Conservation (phyloP, 2,329 filamentous ascomycete species). For the Reticulascus tulasneorum region DNA sequence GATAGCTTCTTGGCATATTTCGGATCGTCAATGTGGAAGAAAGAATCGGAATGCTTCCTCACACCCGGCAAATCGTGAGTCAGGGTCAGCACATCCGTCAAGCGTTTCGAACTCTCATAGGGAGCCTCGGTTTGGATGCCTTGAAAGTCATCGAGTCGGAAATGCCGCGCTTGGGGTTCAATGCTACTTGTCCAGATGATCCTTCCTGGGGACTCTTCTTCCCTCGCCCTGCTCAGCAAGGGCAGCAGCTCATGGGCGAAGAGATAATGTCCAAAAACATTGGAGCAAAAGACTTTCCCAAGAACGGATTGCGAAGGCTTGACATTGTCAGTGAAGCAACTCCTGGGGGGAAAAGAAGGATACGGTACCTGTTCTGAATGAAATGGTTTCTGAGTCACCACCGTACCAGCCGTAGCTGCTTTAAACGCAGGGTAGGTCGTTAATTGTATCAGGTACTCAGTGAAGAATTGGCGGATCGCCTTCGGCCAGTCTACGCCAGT, state of each 20-base stretch:
- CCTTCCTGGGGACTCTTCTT: slow-evolving; percentile 49
- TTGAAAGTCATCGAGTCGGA: slow-evolving; percentile 72
- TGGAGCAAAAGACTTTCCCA: slow-evolving; percentile 83
- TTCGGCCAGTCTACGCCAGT: slow-evolving; percentile 66
- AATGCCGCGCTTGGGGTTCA: slow-evolving; percentile 54
- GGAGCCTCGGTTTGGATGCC: slow-evolving; percentile 57
- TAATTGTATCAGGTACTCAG: slow-evolving; percentile 58
- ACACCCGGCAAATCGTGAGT: slow-evolving; percentile 66
- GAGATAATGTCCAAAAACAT: slow-evolving; percentile 93
- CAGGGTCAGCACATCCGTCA: slow-evolving; percentile 80
- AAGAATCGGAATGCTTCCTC: slow-evolving; percentile 51
- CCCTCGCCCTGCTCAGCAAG: slow-evolving; percentile 54
- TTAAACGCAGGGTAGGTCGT: slow-evolving; percentile 80
- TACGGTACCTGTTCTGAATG: slow-evolving; percentile 13
- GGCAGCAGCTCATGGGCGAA: slow-evolving; percentile 77
- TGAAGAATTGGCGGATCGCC: slow-evolving; percentile 53
- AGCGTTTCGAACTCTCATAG: slow-evolving; percentile 84
- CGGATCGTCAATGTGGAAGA: slow-evolving; percentile 40
- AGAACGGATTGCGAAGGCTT: slow-evolving; percentile 58
- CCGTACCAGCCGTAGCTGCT: slow-evolving; percentile 46
- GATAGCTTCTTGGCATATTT: slow-evolving; percentile 17
- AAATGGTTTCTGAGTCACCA: slow-evolving; percentile 35
- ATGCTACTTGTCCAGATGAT: slow-evolving; percentile 87
- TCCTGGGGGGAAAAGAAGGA: too few relatives aligned
- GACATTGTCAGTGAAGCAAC: slow-evolving; percentile 5